A percentile compares a stretch with the other conserved stretches of the same genome.
phyloP scores from a whole-genome alignment of 139 green algal species.

The Tetradesmus obliquus region DNA sequence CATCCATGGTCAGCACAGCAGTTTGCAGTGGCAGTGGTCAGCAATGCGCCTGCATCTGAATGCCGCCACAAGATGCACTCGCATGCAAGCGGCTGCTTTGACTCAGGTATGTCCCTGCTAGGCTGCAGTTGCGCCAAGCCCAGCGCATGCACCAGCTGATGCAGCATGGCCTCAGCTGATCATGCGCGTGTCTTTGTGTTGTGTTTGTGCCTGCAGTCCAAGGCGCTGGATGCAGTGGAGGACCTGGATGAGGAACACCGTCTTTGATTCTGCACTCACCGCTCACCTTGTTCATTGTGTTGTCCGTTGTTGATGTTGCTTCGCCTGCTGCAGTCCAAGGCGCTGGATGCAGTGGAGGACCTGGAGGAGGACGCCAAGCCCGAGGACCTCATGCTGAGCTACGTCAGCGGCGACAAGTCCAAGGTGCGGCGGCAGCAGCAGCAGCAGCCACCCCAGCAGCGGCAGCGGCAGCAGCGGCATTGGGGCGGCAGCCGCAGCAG shows the following conservation, averaged over 20 bases:
- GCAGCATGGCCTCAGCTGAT: too few relatives aligned
- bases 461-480: background rate
- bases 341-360: conserved; percentile 88
- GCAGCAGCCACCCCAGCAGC: background rate
- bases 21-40: too few relatives aligned
- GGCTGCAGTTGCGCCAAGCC: too few relatives aligned
- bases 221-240: conserved; percentile 81
- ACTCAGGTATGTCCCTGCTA: too few relatives aligned
- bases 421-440: conserved; percentile 65
- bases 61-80: too few relatives aligned
- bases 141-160: too few relatives aligned
- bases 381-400: conserved; percentile 98
- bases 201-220: conserved; percentile 53
- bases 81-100: too few relatives aligned
- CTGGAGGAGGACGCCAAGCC: conserved; percentile 96
- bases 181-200: background rate
- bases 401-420: conserved; percentile 94
- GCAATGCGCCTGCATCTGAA: too few relatives aligned
- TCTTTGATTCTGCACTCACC: too few relatives aligned
- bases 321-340: conserved; percentile 59
- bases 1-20: background rate
- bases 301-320: background rate
- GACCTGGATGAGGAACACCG: conserved; percentile 92
- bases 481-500: background rate
- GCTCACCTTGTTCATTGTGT: background rate